Evolutionary conservation across 2,329 filamentous ascomycete species (phyloP), one percentile per base, ranked within the genome.

Genomic region (Fusarium coffeatum): DNA sequence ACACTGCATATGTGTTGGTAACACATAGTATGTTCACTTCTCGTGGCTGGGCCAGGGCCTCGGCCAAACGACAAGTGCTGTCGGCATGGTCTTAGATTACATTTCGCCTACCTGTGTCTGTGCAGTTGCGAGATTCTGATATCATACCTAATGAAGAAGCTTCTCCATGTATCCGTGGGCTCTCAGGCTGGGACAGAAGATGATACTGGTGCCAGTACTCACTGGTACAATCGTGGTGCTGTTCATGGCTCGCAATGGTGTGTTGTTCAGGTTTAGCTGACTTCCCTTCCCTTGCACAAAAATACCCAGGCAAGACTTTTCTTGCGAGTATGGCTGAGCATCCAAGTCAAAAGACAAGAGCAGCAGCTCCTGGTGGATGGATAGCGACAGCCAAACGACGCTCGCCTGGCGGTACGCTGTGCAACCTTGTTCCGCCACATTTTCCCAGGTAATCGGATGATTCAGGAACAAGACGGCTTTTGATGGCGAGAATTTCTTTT

Each of bases 21-120:
- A 28, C 56, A 76, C 73, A 70, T 68, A 49, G 61, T 65, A 72
- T 69, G 55, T 55, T 68, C 41, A 62, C 60, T 56, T 64, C 41
- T 59, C 34, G 58, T 64, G 64, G 63, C 58, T 63, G 46, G 64
- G 25, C 27, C 48, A 55, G 42, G 53, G 42, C 46, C 30, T 59
- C 56, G 45, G 50, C 48, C 55, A 50, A 56, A 32, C 54, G 22
- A 30, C 55, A 60, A 54, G 47, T 32, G 41, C 42, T 27, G 34
- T 23, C 41, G 43, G 46, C 25, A 40, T 41, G 32, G 48, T 28
- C 51, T 59, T 37, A 18, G 34, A 37, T 12, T 37, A n/a, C 34
- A 37, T 37, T n/a, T 28, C 16, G 34, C 23, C 23, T 51, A 10
- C 27, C n/a, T 28, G 34, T 51, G 32, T 22, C 25, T 41, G 23